Conservation (phyloP, 495 filamentous ascomycete species). For the Xylaria acuta region DNA sequence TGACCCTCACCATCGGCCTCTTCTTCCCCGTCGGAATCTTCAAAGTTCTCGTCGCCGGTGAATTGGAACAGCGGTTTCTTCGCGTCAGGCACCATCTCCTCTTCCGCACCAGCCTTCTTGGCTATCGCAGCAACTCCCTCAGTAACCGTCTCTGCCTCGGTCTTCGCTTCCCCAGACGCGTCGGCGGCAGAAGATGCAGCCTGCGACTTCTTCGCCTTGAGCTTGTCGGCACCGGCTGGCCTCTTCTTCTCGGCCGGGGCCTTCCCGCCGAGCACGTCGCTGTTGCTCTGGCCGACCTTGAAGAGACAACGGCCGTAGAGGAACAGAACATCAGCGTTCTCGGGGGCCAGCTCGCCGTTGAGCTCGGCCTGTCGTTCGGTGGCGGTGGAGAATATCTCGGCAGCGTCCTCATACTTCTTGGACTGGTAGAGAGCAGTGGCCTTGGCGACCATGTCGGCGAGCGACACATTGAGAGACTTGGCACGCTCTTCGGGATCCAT, state of each 20-base stretch:
- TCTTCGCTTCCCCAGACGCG: constrained; percentile 34
- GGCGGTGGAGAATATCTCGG: constrained; percentile 86
- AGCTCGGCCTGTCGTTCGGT: constrained; percentile 88
- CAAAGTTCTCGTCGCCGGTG: constrained; percentile 91
- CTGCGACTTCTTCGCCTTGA: constrained; percentile 45
- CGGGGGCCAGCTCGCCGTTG: constrained; percentile 87
- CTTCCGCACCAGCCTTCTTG: constrained; percentile 41
- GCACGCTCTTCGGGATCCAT: constrained; percentile 51
- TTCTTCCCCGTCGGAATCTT: constrained; percentile 73
- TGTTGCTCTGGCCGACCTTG: constrained; percentile 90
- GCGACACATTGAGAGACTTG: constrained; percentile 58
- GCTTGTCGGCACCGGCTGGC: constrained; percentile 44
- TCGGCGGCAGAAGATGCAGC: constrained; percentile 29
- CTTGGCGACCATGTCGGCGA: constrained; percentile 63
- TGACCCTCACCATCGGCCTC: constrained; percentile 44
- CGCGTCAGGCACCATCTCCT: constrained; percentile 46
- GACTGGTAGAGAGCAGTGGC: constrained; percentile 71
- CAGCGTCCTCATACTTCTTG: constrained; percentile 83
- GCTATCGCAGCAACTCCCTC: constrained; percentile 52
- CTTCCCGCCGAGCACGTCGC: constrained; percentile 88
- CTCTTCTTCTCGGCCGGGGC: constrained; percentile 66
- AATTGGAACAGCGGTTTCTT: constrained; percentile 86
- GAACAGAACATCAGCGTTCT: constrained; percentile 92
- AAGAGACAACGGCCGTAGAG: constrained; percentile 91
- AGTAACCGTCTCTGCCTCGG: constrained; percentile 57